Evolutionary conservation across 1,284 basidiomycete species (phyloP).

Genomic region (Apiotrichum domesticum): DNA sequence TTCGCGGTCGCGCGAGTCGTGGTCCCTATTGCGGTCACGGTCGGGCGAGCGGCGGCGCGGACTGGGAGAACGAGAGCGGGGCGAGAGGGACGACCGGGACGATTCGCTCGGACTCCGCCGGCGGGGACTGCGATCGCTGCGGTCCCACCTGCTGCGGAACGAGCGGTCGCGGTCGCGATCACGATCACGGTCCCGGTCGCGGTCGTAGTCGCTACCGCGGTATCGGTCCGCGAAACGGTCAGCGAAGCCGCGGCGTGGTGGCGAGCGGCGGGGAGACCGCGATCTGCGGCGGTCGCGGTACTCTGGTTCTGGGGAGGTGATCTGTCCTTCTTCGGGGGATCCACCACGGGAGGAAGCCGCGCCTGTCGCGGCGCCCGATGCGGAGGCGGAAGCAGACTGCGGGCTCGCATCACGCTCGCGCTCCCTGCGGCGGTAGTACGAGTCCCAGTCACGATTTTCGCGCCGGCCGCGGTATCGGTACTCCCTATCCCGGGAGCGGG

Average conservation of each 20-base stretch:
- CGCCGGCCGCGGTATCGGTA: conserved; percentile 3
- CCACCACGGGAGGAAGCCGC: conserved; percentile 16
- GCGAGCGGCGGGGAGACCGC: conserved; percentile 1
- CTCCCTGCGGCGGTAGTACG: conserved; percentile 19
- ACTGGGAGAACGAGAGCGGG: too few relatives aligned
- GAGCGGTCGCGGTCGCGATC: conserved; percentile 3
- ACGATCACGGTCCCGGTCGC: conserved; percentile 1
- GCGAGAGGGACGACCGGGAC: too few relatives aligned
- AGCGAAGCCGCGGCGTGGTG: background rate
- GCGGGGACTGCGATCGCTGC: background rate
- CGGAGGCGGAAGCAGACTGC: background rate
- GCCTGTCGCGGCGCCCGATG: conserved; percentile 1
- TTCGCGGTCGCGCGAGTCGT: too few relatives aligned
- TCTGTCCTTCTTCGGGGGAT: conserved; percentile 41
- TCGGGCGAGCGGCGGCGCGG: background rate
- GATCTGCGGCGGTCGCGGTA: conserved; percentile 2
- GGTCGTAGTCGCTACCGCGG: conserved; percentile 4
- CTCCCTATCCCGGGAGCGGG: conserved; percentile 5
- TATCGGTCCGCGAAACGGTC: conserved; percentile 10
- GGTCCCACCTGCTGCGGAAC: conserved; percentile 1
- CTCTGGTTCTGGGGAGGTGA: conserved; percentile 22
- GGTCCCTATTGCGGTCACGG: too few relatives aligned
- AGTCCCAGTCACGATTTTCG: conserved; percentile 14
- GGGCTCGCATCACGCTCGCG: conserved; percentile 6
- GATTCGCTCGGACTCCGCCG: too few relatives aligned